phyloP scores from a whole-genome alignment of 768 basidiomycete species.

The Phanerodontia chrysosporium region DNA sequence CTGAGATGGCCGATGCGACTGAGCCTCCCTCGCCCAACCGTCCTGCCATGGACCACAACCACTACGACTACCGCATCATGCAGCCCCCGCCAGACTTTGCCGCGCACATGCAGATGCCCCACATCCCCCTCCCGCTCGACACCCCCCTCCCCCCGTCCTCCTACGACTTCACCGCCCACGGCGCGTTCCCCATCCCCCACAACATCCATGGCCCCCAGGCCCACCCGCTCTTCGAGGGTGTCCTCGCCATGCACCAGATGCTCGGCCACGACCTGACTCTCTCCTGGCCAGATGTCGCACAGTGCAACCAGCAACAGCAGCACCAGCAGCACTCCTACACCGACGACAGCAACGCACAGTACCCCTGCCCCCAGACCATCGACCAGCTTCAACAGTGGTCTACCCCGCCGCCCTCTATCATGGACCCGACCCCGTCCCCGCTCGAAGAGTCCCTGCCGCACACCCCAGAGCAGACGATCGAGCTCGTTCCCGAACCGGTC shows the following conservation, averaged over 20 bases:
- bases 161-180: constrained; percentile 14
- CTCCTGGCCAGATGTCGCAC: constrained; percentile 6
- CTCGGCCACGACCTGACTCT: constrained; percentile 4
- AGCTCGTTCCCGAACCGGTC: constrained; percentile 1
- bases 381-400: constrained; percentile 7
- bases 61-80: constrained; percentile 10
- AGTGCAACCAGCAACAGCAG: constrained; percentile 4
- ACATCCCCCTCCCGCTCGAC: constrained; percentile 12
- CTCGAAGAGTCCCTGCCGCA: constrained; percentile 7
- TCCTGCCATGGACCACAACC: constrained; percentile 1
- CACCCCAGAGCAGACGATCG: constrained; percentile 6
- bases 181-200: constrained; percentile 9
- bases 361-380: not conserved
- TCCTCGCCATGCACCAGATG: constrained; percentile 20
- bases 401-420: not conserved
- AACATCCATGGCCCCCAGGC: constrained; percentile 15
- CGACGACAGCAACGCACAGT: not conserved
- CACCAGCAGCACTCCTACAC: constrained; percentile 1
- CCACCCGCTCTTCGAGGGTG: constrained; percentile 19
- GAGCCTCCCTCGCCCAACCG: constrained; percentile 3
- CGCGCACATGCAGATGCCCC: constrained; percentile 12
- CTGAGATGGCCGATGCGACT: not conserved
- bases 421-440: constrained; percentile 6
- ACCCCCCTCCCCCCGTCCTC: constrained; percentile 14
- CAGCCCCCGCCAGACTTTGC: constrained; percentile 12